Evolutionary conservation across 2,329 filamentous ascomycete genomes (phyloP), one percentile per base, ranked within the genome.

Genomic region (Lachnum nothofagi): DNA sequence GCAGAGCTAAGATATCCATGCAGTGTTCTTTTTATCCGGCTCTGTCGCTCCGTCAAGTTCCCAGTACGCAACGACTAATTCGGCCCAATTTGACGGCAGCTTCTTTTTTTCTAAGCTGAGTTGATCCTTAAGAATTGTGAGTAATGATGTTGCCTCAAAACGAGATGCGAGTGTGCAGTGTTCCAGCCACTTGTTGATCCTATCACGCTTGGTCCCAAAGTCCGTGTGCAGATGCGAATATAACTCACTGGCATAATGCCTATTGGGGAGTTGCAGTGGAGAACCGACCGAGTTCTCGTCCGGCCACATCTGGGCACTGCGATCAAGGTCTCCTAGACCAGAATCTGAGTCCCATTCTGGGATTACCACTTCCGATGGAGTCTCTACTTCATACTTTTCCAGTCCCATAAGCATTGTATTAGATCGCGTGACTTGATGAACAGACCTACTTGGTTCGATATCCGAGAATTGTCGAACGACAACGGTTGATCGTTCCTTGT

Each of bases 111-210:
- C 57, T 4, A 17, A 22, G 17, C 38, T 35, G 5, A 61, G 43
- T 20, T 55, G 40, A 24, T 46, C 47, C 17, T 29, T 46, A 6
- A 61, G 38, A 29, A 54, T 51, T 17, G 39, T 49, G 34, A 51
- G 55, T 2, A 59, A 16, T 17, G 44, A 46, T 14, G 44, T 47
- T n/a, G 49, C 55, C 42, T 62, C 55, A 24, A 53, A 38, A 12
- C 44, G 54, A 17, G 57, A 59, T 29, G 45, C 39, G 1, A 62
- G 48, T n/a, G 40, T 43, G 1, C n/a, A 53, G 17, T 53, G 48
- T 24, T 53, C 20, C 10, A 61, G 23, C 59, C 60, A 62, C 39
- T 57, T 57, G 33, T 56, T 57, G 24, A 62, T 52, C 19, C 58
- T 52, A 17, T 55, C 52, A 24, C 60, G 53, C 23, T 33, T 46